Conservation (phyloP, 2,329 filamentous ascomycete species). For the Lachnellula cervina region DNA sequence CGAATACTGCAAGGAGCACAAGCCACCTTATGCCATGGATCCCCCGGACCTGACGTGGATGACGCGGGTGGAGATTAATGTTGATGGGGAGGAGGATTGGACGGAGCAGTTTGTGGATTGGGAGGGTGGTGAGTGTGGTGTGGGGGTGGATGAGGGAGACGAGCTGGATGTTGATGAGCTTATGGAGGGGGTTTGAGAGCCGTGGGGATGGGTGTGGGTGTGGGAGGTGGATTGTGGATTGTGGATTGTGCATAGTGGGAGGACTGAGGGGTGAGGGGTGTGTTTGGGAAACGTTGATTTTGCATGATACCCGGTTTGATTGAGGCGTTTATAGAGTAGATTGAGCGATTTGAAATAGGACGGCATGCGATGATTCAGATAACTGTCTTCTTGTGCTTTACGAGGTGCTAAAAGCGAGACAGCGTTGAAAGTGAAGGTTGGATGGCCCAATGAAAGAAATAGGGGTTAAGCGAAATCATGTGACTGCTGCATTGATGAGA, state of each 20-base stretch:
- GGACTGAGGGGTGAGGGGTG: not conserved
- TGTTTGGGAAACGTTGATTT: not conserved
- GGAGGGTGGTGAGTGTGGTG: not conserved
- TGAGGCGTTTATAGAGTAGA: too few species aligned
- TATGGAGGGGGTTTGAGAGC: not conserved
- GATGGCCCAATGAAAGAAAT: too few species aligned
- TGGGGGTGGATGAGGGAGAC: not conserved
- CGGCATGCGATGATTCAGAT: too few species aligned
- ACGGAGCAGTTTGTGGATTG: not conserved
- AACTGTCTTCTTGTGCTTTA: too few species aligned
- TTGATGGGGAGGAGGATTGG: not conserved
- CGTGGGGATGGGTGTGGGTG: not conserved
- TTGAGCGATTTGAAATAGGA: too few species aligned
- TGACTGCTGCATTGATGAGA: not conserved
- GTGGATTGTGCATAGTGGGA: not conserved
- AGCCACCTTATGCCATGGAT: not conserved
- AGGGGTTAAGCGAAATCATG: not conserved
- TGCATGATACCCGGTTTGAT: not conserved
- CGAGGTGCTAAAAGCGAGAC: too few species aligned
- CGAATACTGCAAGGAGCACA: not conserved
- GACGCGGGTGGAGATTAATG: not conserved
- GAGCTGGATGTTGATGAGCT: not conserved
- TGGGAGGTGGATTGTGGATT: not conserved
- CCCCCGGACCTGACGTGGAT: not conserved
- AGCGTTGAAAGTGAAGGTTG: too few species aligned